Conservation (phyloP, 2,329 filamentous ascomycete genomes). For the Monilinia polystroma region DNA sequence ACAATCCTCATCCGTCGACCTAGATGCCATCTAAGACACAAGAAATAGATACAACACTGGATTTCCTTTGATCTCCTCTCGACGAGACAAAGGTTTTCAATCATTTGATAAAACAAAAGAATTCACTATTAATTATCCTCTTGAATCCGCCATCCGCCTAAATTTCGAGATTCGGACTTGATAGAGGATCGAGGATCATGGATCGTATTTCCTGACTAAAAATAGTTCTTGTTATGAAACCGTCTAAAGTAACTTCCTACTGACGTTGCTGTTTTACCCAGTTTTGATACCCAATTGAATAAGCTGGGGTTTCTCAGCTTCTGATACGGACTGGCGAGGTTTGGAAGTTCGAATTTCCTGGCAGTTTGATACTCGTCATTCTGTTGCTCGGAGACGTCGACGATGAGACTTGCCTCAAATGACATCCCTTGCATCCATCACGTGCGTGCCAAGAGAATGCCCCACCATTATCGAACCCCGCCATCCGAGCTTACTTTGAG, state of each 20-base stretch:
- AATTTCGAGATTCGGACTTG: too few species aligned
- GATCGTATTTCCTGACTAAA: background rate
- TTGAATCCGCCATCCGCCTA: too few species aligned
- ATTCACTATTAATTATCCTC: too few species aligned
- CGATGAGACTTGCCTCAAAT: too few species aligned
- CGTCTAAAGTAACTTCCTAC: background rate
- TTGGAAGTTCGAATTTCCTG: background rate
- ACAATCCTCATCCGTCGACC: too few species aligned
- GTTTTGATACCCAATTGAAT: background rate
- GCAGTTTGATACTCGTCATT: background rate
- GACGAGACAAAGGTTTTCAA: too few species aligned
- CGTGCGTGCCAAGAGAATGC: conserved; percentile 7
- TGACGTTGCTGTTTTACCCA: background rate
- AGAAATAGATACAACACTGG: too few species aligned
- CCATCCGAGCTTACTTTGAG: background rate
- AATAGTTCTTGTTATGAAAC: background rate
- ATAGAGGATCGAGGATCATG: too few species aligned
- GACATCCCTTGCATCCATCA: background rate
- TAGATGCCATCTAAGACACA: too few species aligned
- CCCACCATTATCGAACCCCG: conserved; percentile 22
- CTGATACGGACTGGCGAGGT: background rate
- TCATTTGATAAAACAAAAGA: too few species aligned
- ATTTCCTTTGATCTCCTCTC: too few species aligned
- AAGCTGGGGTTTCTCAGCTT: background rate
- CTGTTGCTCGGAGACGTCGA: too few species aligned